Evolutionary conservation across 129 eudicot genomes (phyloP).

Genomic region (Ambrosia trifida): DNA sequence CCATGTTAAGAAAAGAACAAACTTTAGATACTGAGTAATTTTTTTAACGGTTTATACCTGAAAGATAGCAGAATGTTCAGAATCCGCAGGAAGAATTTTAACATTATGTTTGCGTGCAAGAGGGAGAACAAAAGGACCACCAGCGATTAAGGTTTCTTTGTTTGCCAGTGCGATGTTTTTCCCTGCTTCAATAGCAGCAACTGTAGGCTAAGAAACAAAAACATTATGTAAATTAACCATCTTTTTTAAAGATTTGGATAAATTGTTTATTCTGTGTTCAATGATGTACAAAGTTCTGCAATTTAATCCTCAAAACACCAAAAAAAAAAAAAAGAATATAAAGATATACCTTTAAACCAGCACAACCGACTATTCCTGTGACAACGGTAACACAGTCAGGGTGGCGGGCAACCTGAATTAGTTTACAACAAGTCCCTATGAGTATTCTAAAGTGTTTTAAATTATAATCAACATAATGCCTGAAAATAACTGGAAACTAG

Average conservation of each 20-base stretch:
- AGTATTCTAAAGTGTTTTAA: neutral
- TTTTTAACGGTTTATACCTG: conserved; percentile 51
- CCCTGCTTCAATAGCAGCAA: conserved; percentile 98
- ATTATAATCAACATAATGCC: neutral
- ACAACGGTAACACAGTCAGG: conserved; percentile 94
- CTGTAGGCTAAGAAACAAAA: conserved; percentile 73
- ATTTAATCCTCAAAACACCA: neutral
- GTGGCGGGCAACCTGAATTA: conserved; percentile 86
- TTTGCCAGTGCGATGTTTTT: conserved; percentile 94
- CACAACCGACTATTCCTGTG: conserved; percentile 99
- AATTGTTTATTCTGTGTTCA: neutral
- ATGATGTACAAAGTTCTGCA: neutral
- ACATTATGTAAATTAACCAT: neutral
- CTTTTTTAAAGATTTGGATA: neutral
- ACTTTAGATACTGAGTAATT: neutral
- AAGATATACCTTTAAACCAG: conserved; percentile 81
- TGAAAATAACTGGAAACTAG: neutral
- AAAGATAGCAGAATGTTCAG: conserved; percentile 98
- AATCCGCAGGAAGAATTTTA: conserved; percentile 98
- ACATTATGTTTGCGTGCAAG: conserved; percentile 95
- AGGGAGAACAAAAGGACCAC: conserved; percentile 99
- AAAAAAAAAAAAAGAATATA: too few species aligned
- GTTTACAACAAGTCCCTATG: neutral
- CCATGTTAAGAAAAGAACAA: neutral
- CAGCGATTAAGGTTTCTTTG: conserved; percentile 95